phyloP scores from a whole-genome alignment of 768 basidiomycete genomes.

The Udeniomyces megalosporus region DNA sequence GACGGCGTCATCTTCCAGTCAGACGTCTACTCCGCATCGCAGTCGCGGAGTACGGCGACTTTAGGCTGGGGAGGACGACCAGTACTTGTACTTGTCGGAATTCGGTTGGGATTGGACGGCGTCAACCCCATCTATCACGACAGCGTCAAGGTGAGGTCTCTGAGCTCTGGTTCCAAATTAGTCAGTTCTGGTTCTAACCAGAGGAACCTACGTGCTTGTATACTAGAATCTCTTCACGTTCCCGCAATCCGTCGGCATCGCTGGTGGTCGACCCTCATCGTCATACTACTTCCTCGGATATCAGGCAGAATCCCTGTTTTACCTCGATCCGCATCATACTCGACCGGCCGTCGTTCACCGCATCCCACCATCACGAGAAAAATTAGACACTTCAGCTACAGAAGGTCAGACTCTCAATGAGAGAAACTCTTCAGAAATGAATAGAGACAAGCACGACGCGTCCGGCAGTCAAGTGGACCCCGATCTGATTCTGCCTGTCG shows the following conservation, averaged over 20 bases:
- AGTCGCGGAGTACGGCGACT: too few species aligned
- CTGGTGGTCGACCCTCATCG: slow-evolving; percentile 87
- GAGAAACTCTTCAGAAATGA: too few species aligned
- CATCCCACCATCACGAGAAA: not conserved
- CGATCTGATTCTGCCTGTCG: too few species aligned
- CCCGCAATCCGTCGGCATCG: slow-evolving; percentile 91
- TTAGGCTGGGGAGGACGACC: slow-evolving; percentile 60
- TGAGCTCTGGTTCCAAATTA: not conserved
- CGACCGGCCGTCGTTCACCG: slow-evolving; percentile 5
- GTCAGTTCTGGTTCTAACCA: not conserved
- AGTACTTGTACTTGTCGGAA: slow-evolving; percentile 70
- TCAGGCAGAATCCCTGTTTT: slow-evolving; percentile 62
- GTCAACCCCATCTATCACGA: slow-evolving; percentile 93
- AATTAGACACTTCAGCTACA: too few species aligned
- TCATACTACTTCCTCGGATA: slow-evolving; percentile 95
- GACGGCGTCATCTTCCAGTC: slow-evolving; percentile 71
- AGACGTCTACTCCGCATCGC: slow-evolving; percentile 68
- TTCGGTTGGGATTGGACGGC: slow-evolving; percentile 75
- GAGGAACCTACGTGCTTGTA: not conserved
- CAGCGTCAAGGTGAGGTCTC: slow-evolving; percentile 46
- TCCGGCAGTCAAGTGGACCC: too few species aligned
- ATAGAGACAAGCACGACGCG: too few species aligned
- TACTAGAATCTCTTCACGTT: slow-evolving; percentile 67
- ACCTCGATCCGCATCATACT: slow-evolving; percentile 33
- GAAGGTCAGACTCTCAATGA: too few species aligned